These are phyloP conservation scores for Candida nonsorbophila DNA, from an alignment of 805 yeast species.

Conservation along the genomic window DNA sequence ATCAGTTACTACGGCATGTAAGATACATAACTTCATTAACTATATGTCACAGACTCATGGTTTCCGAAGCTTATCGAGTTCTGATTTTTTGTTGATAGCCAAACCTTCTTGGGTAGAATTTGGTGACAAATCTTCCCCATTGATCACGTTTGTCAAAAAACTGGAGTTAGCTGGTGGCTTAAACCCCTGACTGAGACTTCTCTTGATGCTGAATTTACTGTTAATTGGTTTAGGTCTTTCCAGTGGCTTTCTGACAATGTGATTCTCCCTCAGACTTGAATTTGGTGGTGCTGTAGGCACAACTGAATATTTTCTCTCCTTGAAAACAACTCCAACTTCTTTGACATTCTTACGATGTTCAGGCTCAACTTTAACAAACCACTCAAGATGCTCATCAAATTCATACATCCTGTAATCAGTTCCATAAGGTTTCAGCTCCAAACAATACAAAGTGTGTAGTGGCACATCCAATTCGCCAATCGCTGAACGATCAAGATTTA, in stretches of 20 bases:
- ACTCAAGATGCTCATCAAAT: conserved; percentile 70
- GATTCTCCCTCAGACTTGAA: conserved; percentile 9
- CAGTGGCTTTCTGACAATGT: background rate
- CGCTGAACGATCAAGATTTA: conserved; percentile 73
- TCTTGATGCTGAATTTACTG: too few relatives aligned
- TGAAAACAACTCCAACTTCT: conserved; percentile 65
- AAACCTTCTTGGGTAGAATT: too few relatives aligned
- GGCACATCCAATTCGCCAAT: conserved; percentile 93
- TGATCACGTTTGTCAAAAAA: too few relatives aligned
- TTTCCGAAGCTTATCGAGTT: too few relatives aligned
- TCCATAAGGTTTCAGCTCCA: conserved; percentile 93
- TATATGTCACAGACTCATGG: too few relatives aligned
- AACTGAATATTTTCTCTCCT: conserved; percentile 66
- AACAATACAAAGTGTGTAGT: conserved; percentile 79
- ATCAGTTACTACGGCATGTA: too few relatives aligned
- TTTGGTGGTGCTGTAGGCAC: conserved; percentile 69
- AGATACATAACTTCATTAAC: too few relatives aligned
- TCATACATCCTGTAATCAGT: conserved; percentile 90
- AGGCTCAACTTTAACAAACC: conserved; percentile 66
- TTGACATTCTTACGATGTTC: conserved; percentile 56
- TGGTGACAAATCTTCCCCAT: too few relatives aligned
- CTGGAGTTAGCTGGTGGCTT: too few relatives aligned
- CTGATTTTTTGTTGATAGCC: too few relatives aligned
- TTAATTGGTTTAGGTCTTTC: too few relatives aligned
- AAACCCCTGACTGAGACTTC: conserved; percentile 11